Conservation (phyloP, 306 rosid genomes). For the Lagenaria siceraria region DNA sequence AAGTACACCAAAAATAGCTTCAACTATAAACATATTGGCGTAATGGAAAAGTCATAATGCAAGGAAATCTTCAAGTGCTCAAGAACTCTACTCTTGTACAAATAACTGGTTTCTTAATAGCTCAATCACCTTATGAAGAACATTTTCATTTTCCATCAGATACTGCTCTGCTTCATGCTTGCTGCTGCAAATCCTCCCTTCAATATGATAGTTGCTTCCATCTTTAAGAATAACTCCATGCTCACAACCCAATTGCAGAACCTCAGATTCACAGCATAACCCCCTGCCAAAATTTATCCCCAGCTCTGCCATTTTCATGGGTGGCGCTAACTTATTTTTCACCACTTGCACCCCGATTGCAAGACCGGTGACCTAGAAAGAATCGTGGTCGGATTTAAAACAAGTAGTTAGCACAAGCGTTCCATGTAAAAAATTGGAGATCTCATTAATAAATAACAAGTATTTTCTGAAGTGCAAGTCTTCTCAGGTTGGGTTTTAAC, state of each 20-base stretch:
- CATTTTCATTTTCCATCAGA: slow-evolving; percentile 28
- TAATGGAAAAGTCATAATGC: neutral
- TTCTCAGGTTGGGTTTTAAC: neutral
- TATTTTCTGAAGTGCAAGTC: neutral
- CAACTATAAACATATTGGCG: neutral
- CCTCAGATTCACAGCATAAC: slow-evolving; percentile 52
- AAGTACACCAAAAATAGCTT: neutral
- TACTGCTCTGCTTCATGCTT: slow-evolving; percentile 36
- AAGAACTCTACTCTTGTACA: neutral
- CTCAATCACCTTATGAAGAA: slow-evolving; percentile 35
- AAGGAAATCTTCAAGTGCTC: neutral
- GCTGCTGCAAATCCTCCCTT: slow-evolving; percentile 26
- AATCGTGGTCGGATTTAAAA: neutral
- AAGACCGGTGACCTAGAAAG: slow-evolving; percentile 47
- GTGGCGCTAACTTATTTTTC: slow-evolving; percentile 70
- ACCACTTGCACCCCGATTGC: slow-evolving; percentile 43
- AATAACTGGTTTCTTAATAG: slow-evolving; percentile 38
- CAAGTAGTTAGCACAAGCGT: neutral
- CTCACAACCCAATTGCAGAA: slow-evolving; percentile 63
- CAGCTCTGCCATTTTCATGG: slow-evolving; percentile 49
- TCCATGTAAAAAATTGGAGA: neutral
- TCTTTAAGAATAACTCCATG: slow-evolving; percentile 44
- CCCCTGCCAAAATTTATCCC: slow-evolving; percentile 70
- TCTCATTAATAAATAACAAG: neutral
- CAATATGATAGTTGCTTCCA: slow-evolving; percentile 41